Evolutionary conservation across 148 eudicot species (phyloP), one percentile per base, ranked within the genome.

Genomic region (Vaccinium vitisidaea): DNA sequence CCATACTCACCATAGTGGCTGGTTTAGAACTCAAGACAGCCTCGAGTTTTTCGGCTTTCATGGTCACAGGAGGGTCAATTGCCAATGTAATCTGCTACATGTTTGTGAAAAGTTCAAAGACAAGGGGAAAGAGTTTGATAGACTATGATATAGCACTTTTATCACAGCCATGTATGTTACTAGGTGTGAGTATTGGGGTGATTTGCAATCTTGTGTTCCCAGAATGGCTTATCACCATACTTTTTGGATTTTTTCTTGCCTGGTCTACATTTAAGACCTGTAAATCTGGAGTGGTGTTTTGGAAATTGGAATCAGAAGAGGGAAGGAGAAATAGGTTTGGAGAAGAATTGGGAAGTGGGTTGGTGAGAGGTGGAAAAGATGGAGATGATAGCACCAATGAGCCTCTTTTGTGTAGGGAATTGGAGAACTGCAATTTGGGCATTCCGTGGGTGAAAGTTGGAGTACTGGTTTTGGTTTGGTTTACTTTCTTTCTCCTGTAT

Each of bases 181-280:
- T 93, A 46, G 95, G 95, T 9, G 94, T 93, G 71, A 92, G 95
- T 53, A 73, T 87, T 79, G 95, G 95, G 36, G 95, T 93, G 50
- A 86, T 91, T 19, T 88, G 87, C 70, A 93, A 93, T 77, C 36
- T 84, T 15, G 74, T 89, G 27, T 84, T 93, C 63, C 95, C 95
- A 27, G 92, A 90, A 69, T 93, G 93, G 95, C 86, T 93, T 27
- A 90, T 93, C 63, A 93, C 95, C 1, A 61, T 85, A 2, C 69
- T 89, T 36, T 93, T 93, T 80, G 90, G 85, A 11, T 69, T 83
- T 74, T 93, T 93, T 76, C 89, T 93, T 70, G 92, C 89, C 80
- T 89, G 91, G 85, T 90, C 88, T 9, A 93, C 93, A 9, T 86
- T 87, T 32, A 93, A 87, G 87, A 93, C 95, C 9, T 93, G 87